Percentiles rank a stretch among this genome's conserved stretches.
Evolutionary conservation across 371 early-diverging fungal genomes (phyloP).

Genomic region (Apophysomyces ossiformis): DNA sequence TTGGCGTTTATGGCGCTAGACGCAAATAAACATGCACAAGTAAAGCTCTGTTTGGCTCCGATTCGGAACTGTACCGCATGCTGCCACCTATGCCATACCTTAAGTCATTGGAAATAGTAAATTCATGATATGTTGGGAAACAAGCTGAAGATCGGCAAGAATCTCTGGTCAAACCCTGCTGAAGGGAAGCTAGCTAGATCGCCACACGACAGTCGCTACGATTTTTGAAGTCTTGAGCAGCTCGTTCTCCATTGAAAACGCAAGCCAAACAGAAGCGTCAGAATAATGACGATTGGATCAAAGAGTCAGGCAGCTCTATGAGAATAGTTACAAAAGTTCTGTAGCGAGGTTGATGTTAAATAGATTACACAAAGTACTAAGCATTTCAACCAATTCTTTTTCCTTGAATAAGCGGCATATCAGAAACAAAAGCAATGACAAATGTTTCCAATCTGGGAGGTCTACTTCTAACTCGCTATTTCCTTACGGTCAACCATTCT

Average conservation of each 20-base stretch:
- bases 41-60: too few relatives aligned
- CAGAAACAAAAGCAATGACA: too few relatives aligned
- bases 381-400: too few relatives aligned
- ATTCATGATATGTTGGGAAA: constrained; percentile 10
- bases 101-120: too few relatives aligned
- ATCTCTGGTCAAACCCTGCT: neutral
- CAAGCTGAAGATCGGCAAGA: constrained; percentile 6
- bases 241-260: neutral
- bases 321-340: neutral
- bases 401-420: too few relatives aligned
- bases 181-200: neutral
- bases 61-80: too few relatives aligned
- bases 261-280: neutral
- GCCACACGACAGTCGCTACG: neutral
- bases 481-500: too few relatives aligned
- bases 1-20: too few relatives aligned
- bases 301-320: neutral
- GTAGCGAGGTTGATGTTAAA: neutral
- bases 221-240: neutral
- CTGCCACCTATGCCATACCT: too few relatives aligned
- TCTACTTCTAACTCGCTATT: too few relatives aligned
- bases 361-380: neutral
- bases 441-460: too few relatives aligned
- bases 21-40: too few relatives aligned
- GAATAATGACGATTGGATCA: neutral